Conservation (phyloP, 2,329 filamentous ascomycete genomes). For the Didymella keratinophila region DNA sequence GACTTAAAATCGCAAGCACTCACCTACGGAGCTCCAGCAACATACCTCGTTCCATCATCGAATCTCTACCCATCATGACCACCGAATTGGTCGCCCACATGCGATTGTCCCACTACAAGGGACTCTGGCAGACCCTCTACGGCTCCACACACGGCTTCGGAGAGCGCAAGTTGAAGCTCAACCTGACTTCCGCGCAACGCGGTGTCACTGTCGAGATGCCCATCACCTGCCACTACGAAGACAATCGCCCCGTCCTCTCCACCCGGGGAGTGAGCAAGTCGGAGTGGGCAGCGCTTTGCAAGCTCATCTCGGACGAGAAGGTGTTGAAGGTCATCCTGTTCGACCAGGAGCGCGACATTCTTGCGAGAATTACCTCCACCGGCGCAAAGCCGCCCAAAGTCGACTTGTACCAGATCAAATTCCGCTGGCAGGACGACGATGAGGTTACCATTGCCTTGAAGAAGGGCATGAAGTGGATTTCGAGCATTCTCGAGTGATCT, state of each 20-base stretch:
- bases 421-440: conserved; percentile 17
- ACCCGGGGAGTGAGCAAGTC: conserved; percentile 15
- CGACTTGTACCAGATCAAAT: conserved; percentile 18
- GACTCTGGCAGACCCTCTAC: conserved; percentile 17
- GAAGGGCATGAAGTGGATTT: conserved; percentile 20
- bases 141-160: conserved; percentile 16
- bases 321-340: conserved; percentile 19
- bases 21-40: not conserved
- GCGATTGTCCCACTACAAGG: conserved; percentile 18
- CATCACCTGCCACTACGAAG: conserved; percentile 18
- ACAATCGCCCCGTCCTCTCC: conserved; percentile 6
- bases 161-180: conserved; percentile 22
- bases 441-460: conserved; percentile 10
- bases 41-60: conserved; percentile 6
- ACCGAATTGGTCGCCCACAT: conserved; percentile 20
- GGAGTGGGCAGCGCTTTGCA: conserved; percentile 15
- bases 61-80: conserved; percentile 8
- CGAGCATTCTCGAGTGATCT: conserved; percentile 13
- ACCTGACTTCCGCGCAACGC: conserved; percentile 17
- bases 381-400: conserved; percentile 13
- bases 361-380: conserved; percentile 7
- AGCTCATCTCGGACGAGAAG: conserved; percentile 17
- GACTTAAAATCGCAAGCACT: conserved; percentile 9
- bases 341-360: conserved; percentile 14
- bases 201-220: conserved; percentile 17